Evolutionary conservation across 106 monocot species (phyloP).

Genomic region (Chionographis japonica): DNA sequence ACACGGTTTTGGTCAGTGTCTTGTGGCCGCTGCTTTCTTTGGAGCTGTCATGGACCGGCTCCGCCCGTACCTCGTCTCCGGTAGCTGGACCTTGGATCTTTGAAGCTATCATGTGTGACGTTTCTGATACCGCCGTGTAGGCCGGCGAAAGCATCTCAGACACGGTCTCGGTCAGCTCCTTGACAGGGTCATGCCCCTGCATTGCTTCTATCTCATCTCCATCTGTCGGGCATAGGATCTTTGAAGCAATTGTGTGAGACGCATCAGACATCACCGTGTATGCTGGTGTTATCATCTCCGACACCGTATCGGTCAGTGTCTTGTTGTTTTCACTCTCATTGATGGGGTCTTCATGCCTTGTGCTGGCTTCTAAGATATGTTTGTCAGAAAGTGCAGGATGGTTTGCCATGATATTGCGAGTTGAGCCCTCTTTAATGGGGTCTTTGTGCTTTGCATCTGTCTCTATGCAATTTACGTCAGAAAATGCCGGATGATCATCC

Average conservation of each 20-base stretch:
- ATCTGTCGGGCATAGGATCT: neutral
- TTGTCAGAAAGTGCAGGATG: neutral
- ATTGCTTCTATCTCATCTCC: neutral
- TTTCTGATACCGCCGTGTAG: constrained; percentile 25
- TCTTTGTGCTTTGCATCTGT: too few relatives aligned
- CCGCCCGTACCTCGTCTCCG: constrained; percentile 5
- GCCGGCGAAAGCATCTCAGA: constrained; percentile 39
- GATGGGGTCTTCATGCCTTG: neutral
- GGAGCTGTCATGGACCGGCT: too few relatives aligned
- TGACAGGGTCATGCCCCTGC: neutral
- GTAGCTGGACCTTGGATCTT: constrained; percentile 26
- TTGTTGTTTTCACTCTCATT: neutral
- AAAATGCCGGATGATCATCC: too few relatives aligned
- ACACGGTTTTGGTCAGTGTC: too few relatives aligned
- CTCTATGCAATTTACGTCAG: too few relatives aligned
- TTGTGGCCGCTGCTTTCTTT: too few relatives aligned
- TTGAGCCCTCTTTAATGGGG: too few relatives aligned
- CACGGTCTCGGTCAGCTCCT: constrained; percentile 6
- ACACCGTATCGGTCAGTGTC: constrained; percentile 12
- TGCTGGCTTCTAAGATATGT: neutral
- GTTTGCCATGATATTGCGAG: too few relatives aligned
- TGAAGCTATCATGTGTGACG: constrained; percentile 24
- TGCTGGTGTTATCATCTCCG: neutral
- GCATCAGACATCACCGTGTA: too few relatives aligned
- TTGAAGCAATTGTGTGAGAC: too few relatives aligned